Percentiles rank a stretch among this genome's conserved stretches.
phyloP scores from a whole-genome alignment of 2,329 filamentous ascomycete species.

The Aureobasidium uvarum region DNA sequence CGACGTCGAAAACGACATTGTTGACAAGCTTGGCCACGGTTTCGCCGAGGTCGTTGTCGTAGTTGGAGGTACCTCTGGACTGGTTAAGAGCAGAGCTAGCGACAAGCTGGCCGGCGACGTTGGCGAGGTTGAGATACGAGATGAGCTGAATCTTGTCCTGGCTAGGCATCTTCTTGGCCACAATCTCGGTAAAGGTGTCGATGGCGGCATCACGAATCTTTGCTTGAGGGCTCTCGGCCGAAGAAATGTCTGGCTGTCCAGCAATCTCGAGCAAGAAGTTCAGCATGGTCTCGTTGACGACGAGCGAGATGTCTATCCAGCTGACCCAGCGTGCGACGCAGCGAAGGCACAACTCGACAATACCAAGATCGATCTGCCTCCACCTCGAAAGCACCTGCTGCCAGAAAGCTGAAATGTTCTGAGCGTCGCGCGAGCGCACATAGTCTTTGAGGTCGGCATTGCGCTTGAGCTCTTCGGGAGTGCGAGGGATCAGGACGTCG shows the following conservation, averaged over 20 bases:
- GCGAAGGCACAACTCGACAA: constrained; percentile 85
- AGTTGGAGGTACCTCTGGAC: constrained; percentile 74
- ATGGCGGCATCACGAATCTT: constrained; percentile 87
- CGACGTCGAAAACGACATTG: constrained; percentile 80
- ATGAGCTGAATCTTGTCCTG: constrained; percentile 94
- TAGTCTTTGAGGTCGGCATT: constrained; percentile 90
- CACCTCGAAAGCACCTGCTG: constrained; percentile 83
- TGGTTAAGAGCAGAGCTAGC: constrained; percentile 77
- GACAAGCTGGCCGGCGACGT: constrained; percentile 82
- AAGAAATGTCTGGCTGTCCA: constrained; percentile 63
- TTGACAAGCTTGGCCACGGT: constrained; percentile 95
- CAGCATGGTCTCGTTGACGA: constrained; percentile 88
- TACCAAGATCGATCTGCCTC: constrained; percentile 61
- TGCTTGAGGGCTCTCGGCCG: constrained; percentile 59
- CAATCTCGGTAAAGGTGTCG: constrained; percentile 92
- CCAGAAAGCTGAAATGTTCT: constrained; percentile 86
- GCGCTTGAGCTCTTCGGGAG: constrained; percentile 74
- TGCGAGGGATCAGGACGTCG: constrained; percentile 79
- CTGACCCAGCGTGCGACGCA: constrained; percentile 97
- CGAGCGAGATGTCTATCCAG: constrained; percentile 95
- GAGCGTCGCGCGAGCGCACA: constrained; percentile 80
- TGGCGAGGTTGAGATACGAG: constrained; percentile 79
- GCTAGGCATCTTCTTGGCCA: constrained; percentile 96
- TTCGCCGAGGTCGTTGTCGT: constrained; percentile 94
- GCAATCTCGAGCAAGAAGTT: constrained; percentile 81